Base-by-base conservation (phyloP, 1,284 basidiomycete species). In the Heterobasidion parviporum region DNA sequence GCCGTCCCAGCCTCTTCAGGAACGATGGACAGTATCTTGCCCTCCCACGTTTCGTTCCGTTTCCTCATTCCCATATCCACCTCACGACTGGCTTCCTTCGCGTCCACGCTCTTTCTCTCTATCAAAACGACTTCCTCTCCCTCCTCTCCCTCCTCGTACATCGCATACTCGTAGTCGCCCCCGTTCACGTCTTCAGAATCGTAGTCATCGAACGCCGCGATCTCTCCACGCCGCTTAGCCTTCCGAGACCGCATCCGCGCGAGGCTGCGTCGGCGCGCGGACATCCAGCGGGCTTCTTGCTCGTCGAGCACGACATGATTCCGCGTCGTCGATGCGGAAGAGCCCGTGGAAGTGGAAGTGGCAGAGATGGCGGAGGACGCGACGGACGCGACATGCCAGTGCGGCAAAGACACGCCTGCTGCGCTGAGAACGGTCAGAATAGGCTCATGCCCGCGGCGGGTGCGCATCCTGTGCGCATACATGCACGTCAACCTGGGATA, bases 401-500 rank as follows among this genome's bases (percentile, higher is more conserved):
- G 3, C 15, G 32, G 55, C 54, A 54, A 65, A 62, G 38, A 74
- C 67, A 54, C 33, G 0, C 85, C 85, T 8, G 85, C 83, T 6
- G 80, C 81, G 36, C 74, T 71, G 32, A 93, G 76, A 10, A 92
- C 80, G 35, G 81, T 78, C 47, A 73, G 67, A 54, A 94, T 82
- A 0, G 87, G 81, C 1, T 81, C 79, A 63, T 94, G 92, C 15
- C 80, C 81, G 44, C 82, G 79, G 1, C 85, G 76, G 12, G 73
- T 83, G 53, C 77, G 79, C 89, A 91, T 91, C 10, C 88, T 79
- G 68, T 89, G 87, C 0, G 85, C 82, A 63, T 78, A 90, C 4
- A 74, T 69, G 62, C 82, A 87, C 2, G 68, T 73, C 62, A 82
- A 65, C 8, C 84, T 86, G 58, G 63, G 44, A 46, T 56, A 2